A percentile compares a stretch with the other conserved stretches of the same genome.
Conservation (phyloP, 2,329 filamentous ascomycete genomes). For the Hortaea werneckii region DNA sequence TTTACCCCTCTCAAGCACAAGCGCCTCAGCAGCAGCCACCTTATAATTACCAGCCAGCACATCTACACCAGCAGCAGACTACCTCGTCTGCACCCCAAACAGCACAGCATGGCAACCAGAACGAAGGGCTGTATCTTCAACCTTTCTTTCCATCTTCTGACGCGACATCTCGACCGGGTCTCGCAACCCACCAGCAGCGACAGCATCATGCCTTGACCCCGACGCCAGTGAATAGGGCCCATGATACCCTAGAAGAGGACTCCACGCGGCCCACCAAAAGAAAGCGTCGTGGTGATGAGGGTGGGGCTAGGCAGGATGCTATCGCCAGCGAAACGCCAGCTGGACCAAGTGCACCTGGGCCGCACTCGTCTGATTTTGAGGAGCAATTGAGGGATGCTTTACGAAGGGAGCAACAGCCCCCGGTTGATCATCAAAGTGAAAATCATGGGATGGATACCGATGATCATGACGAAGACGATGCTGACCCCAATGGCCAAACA, state of each 20-base stretch:
- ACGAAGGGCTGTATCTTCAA: conserved; percentile 1
- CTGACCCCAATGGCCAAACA: conserved; percentile 6
- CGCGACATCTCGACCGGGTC: background rate
- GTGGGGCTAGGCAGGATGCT: too few species aligned
- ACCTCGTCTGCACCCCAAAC: conserved; percentile 1
- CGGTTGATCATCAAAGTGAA: background rate
- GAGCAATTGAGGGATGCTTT: conserved; percentile 17
- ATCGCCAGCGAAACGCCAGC: background rate
- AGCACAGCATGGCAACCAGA: conserved; percentile 7
- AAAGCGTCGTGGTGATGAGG: too few species aligned
- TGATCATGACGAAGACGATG: conserved; percentile 15
- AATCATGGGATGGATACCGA: conserved; percentile 12
- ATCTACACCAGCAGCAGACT: conserved; percentile 1
- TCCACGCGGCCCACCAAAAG: too few species aligned
- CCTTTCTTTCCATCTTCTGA: background rate
- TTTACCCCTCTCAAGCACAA: background rate
- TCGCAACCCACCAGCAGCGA: conserved; percentile 4
- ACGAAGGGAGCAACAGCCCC: conserved; percentile 4
- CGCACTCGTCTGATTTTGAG: conserved; percentile 15
- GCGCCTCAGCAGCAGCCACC: conserved; percentile 1
- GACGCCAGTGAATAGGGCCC: background rate
- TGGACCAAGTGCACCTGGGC: conserved; percentile 12
- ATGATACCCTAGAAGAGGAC: too few species aligned
- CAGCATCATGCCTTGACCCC: conserved; percentile 4
- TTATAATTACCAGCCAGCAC: background rate